Conservation (phyloP, 441 rosid species). For the Sinapis alba region DNA sequence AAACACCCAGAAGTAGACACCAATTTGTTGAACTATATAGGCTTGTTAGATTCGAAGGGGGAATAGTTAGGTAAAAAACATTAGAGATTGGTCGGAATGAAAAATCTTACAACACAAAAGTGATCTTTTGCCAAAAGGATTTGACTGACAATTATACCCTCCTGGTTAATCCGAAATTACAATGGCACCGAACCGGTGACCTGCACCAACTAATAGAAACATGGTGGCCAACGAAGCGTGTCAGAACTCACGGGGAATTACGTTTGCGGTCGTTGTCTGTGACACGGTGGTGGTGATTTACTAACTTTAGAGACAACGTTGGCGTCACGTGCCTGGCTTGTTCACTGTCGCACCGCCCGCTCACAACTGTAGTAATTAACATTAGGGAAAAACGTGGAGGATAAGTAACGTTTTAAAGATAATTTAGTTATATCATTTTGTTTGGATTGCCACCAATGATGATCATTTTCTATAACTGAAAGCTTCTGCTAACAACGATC, state of each 20-base stretch:
- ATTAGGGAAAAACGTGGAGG: background rate
- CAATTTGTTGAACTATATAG: background rate
- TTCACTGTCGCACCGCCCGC: constrained; percentile 4
- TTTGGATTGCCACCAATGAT: background rate
- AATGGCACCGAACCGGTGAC: constrained; percentile 3
- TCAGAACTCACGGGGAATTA: background rate
- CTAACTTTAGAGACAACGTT: background rate
- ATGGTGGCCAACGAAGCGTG: constrained; percentile 11
- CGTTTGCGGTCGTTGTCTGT: background rate
- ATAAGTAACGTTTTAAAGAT: background rate
- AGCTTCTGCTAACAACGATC: background rate
- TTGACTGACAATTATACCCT: constrained; percentile 24
- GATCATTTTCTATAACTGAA: constrained; percentile 1
- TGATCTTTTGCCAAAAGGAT: background rate
- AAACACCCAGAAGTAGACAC: background rate
- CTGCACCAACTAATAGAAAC: background rate
- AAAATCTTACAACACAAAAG: background rate
- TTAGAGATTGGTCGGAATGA: background rate
- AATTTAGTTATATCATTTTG: background rate
- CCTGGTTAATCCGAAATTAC: background rate
- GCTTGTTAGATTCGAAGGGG: background rate
- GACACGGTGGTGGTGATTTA: constrained; percentile 4
- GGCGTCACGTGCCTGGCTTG: constrained; percentile 13
- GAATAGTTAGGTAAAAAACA: background rate
- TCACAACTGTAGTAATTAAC: background rate